These are phyloP conservation scores for Saksenaea vasiformis DNA, from an alignment of 371 early-diverging fungal genomes.

Conservation along the genomic window DNA sequence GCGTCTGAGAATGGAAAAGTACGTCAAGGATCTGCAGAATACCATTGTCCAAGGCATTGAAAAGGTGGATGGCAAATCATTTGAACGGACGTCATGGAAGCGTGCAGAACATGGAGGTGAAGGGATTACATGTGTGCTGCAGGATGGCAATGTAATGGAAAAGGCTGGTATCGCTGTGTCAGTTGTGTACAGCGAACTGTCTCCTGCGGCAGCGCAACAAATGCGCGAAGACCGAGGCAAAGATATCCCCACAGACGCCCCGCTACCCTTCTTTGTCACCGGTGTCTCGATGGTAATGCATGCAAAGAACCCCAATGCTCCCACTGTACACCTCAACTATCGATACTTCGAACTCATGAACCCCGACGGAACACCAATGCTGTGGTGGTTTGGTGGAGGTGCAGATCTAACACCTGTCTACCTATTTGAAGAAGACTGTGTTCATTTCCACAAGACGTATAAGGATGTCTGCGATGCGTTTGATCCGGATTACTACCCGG, in stretches of 20 bases:
- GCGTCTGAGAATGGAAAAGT: constrained; percentile 82
- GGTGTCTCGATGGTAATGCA: constrained; percentile 94
- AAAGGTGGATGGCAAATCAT: constrained; percentile 68
- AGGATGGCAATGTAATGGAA: constrained; percentile 90
- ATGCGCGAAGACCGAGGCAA: constrained; percentile 78
- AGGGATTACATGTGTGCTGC: constrained; percentile 91
- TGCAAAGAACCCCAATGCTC: constrained; percentile 93
- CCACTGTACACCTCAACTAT: constrained; percentile 96
- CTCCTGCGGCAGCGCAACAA: constrained; percentile 72
- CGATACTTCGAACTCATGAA: constrained; percentile 93
- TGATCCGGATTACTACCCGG: constrained; percentile 67
- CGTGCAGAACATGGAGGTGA: constrained; percentile 83
- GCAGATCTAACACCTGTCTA: constrained; percentile 84
- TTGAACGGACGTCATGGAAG: constrained; percentile 78
- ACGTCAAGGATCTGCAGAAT: constrained; percentile 77
- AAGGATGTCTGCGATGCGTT: constrained; percentile 80
- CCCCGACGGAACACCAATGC: constrained; percentile 58
- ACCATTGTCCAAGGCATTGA: constrained; percentile 60
- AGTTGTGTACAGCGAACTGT: constrained; percentile 75
- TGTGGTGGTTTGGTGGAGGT: constrained; percentile 92
- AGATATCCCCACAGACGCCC: constrained; percentile 47
- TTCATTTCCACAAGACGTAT: constrained; percentile 77
- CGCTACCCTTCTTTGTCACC: constrained; percentile 81
- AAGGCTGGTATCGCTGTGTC: constrained; percentile 94
- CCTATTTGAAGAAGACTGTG: constrained; percentile 78